These are phyloP conservation scores for Sporormia fimetaria DNA, from an alignment of 495 filamentous ascomycete genomes.

Conservation along the genomic window DNA sequence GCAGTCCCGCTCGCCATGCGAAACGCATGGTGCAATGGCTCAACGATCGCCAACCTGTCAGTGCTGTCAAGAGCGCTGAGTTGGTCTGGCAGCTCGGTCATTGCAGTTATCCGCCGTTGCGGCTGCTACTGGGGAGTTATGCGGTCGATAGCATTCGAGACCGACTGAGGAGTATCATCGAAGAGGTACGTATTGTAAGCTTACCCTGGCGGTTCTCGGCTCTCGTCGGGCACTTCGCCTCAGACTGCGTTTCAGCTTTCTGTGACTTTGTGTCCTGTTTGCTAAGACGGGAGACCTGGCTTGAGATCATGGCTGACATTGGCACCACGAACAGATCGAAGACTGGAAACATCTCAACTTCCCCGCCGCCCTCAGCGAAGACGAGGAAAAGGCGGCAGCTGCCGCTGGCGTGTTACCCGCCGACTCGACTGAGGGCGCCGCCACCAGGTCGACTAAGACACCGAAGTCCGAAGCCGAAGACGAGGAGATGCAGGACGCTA, in stretches of 20 bases:
- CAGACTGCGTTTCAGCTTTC: too few relatives aligned
- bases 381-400: slow-evolving; percentile 5
- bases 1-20: slow-evolving; percentile 75
- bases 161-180: slow-evolving; percentile 74
- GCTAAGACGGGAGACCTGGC: too few relatives aligned
- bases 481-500: too few relatives aligned
- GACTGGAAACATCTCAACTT: slow-evolving; percentile 37
- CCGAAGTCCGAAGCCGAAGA: too few relatives aligned
- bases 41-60: slow-evolving; percentile 80
- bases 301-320: too few relatives aligned
- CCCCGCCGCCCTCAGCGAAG: slow-evolving; percentile 24
- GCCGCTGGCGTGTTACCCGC: background rate
- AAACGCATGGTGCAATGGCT: slow-evolving; percentile 94
- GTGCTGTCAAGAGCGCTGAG: slow-evolving; percentile 87
- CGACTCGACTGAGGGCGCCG: background rate
- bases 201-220: too few relatives aligned
- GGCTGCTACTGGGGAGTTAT: slow-evolving; percentile 78
- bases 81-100: slow-evolving; percentile 93
- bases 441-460: too few relatives aligned
- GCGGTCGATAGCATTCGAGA: slow-evolving; percentile 93
- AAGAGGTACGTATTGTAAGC: slow-evolving; percentile 50
- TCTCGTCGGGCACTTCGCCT: too few relatives aligned
- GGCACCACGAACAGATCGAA: slow-evolving; percentile 27
- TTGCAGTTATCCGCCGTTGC: slow-evolving; percentile 77
- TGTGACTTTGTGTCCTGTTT: too few relatives aligned